A percentile compares a stretch with the other conserved stretches of the same genome.
Evolutionary conservation across 352 stramenopile genomes (phyloP).

Genomic region (Phytophthora cactorum): DNA sequence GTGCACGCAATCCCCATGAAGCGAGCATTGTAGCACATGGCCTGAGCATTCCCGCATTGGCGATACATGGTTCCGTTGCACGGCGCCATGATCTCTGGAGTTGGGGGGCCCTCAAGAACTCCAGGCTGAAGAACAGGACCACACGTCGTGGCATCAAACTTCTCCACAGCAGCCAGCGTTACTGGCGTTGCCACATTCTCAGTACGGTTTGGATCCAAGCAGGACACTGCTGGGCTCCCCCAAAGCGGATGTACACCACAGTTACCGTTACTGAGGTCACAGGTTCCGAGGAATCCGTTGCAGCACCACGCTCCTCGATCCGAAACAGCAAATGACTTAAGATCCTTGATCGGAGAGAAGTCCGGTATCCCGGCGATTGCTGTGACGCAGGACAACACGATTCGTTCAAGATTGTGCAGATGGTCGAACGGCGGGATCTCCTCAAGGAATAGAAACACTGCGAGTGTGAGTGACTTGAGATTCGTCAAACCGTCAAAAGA

Average conservation of each 20-base stretch:
- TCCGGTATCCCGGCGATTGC: slow-evolving; percentile 19
- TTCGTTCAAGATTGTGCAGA: slow-evolving; percentile 23
- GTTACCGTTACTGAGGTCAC: slow-evolving; percentile 14
- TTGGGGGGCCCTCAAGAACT: neutral
- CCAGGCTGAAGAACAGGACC: neutral
- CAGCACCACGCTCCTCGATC: slow-evolving; percentile 34
- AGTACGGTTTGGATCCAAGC: slow-evolving; percentile 7
- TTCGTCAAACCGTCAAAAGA: slow-evolving; percentile 37
- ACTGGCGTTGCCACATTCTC: slow-evolving; percentile 14
- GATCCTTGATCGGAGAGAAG: slow-evolving; percentile 11
- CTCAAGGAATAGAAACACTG: slow-evolving; percentile 11
- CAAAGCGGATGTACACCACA: slow-evolving; percentile 22
- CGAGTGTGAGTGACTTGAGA: slow-evolving; percentile 39
- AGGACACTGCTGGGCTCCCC: slow-evolving; percentile 20
- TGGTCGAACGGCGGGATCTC: slow-evolving; percentile 23
- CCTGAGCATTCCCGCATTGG: slow-evolving; percentile 12
- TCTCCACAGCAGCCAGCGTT: slow-evolving; percentile 8
- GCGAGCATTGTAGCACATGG: slow-evolving; percentile 42
- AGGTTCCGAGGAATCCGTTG: slow-evolving; percentile 39
- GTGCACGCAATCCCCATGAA: slow-evolving; percentile 42
- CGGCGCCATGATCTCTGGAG: neutral
- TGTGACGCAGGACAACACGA: slow-evolving; percentile 18
- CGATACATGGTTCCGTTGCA: slow-evolving; percentile 39
- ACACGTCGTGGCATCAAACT: slow-evolving; percentile 17
- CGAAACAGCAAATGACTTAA: slow-evolving; percentile 14